These are phyloP conservation scores for Pelomyxa schiedti DNA, from an alignment of 78 protist genomes.

Conservation along the genomic window DNA sequence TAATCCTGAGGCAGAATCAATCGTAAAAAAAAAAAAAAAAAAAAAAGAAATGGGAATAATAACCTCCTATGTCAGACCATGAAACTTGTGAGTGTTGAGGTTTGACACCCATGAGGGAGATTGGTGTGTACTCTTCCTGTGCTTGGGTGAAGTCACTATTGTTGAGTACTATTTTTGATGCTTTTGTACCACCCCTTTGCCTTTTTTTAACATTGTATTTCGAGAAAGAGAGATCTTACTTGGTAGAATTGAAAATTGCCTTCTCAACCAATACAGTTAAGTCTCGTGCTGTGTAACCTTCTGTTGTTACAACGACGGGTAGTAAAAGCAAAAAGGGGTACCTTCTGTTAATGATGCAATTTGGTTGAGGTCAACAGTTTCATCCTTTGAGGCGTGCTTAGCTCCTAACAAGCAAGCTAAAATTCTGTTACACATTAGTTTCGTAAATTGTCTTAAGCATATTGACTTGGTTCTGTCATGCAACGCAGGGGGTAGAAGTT, in stretches of 20 bases:
- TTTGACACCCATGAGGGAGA: conserved; percentile 32
- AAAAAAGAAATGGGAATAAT: too few species aligned
- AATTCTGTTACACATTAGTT: neutral
- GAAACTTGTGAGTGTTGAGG: conserved; percentile 14
- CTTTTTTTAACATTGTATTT: neutral
- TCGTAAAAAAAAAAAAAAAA: neutral
- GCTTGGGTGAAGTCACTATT: neutral
- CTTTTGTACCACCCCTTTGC: neutral
- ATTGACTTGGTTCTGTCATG: neutral
- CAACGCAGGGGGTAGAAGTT: neutral
- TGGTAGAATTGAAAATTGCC: neutral
- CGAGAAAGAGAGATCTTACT: neutral
- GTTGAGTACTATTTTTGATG: neutral
- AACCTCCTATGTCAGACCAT: conserved; percentile 60
- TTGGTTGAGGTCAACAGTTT: neutral
- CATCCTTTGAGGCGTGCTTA: neutral
- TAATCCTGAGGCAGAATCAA: too few species aligned
- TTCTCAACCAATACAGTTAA: too few species aligned
- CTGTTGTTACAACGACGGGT: too few species aligned
- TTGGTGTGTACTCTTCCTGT: neutral
- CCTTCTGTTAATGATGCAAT: too few species aligned
- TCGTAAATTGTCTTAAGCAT: neutral
- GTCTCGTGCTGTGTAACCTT: too few species aligned
- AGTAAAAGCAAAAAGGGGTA: neutral
- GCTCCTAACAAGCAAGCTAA: neutral